Percentiles rank a stretch among this genome's conserved stretches.
Conservation (phyloP, 306 rosid genomes). For the Hippophae tibetana region DNA sequence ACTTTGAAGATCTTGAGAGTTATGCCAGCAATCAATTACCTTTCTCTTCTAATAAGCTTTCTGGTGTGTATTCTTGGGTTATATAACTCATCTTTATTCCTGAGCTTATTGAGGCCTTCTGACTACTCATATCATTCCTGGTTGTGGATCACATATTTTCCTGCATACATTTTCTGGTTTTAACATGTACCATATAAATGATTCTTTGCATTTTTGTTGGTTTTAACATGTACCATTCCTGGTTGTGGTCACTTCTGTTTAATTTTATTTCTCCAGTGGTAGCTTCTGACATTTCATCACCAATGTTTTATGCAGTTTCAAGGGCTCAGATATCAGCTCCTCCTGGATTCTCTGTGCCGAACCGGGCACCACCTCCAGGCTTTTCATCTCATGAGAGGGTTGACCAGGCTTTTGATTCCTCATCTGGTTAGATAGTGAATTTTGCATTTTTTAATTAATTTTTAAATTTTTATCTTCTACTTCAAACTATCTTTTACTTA, state of each 20-base stretch:
- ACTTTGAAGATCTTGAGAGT: constrained; percentile 44
- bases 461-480: neutral
- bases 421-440: constrained; percentile 46
- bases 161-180: too few relatives aligned
- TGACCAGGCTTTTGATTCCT: constrained; percentile 50
- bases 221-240: too few relatives aligned
- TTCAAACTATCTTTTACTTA: too few relatives aligned
- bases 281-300: neutral
- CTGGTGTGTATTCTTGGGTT: constrained; percentile 42
- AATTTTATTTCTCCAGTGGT: too few relatives aligned
- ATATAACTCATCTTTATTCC: neutral
- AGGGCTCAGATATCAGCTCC: constrained; percentile 80
- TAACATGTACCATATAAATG: too few relatives aligned
- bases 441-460: neutral
- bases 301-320: constrained; percentile 35
- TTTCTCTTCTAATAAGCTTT: constrained; percentile 41
- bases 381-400: constrained; percentile 69
- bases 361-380: constrained; percentile 80
- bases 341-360: constrained; percentile 77
- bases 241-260: too few relatives aligned
- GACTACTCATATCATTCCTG: neutral
- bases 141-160: too few relatives aligned
- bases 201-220: too few relatives aligned
- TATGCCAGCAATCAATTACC: constrained; percentile 23
- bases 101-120: neutral